Percentiles rank a stretch among this genome's conserved stretches.
These are phyloP conservation scores for Microcos paniculata DNA, from an alignment of 345 rosid genomes.

Conservation along the genomic window DNA sequence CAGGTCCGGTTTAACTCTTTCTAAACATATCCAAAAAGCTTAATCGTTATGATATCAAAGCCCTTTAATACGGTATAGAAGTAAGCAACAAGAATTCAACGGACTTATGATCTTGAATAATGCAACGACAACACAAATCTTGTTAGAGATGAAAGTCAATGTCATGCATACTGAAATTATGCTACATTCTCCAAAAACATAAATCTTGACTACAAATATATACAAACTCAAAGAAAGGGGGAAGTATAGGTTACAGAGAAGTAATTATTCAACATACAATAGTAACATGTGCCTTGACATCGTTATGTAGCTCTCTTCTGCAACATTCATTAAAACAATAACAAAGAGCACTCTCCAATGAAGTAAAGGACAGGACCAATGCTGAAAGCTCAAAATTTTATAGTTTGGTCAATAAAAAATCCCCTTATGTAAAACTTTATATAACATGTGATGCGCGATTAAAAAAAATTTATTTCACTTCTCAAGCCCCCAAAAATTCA, in stretches of 20 bases:
- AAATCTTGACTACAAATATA: not conserved
- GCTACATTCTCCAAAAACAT: not conserved
- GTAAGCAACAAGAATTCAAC: not conserved
- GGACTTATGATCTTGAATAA: no score
- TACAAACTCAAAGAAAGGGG: not conserved
- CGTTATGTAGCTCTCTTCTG: constrained; percentile 28
- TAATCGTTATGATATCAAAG: not conserved
- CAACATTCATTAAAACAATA: not conserved
- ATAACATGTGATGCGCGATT: not conserved
- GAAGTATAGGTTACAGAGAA: not conserved
- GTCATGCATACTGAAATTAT: not conserved
- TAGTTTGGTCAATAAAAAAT: not conserved
- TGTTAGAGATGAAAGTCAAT: not conserved
- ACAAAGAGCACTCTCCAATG: constrained; percentile 1
- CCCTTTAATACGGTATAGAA: not conserved
- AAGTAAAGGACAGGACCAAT: not conserved
- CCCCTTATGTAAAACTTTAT: not conserved
- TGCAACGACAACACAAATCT: not conserved
- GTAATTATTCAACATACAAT: not conserved
- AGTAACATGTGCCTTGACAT: constrained; percentile 86
- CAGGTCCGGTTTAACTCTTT: not conserved
- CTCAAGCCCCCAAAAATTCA: no score
- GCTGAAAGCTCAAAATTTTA: not conserved
- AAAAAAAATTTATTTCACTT: not conserved
- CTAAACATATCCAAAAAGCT: not conserved